phyloP scores from a whole-genome alignment of 148 eudicot genomes.

The Vaccinium darrowii region DNA sequence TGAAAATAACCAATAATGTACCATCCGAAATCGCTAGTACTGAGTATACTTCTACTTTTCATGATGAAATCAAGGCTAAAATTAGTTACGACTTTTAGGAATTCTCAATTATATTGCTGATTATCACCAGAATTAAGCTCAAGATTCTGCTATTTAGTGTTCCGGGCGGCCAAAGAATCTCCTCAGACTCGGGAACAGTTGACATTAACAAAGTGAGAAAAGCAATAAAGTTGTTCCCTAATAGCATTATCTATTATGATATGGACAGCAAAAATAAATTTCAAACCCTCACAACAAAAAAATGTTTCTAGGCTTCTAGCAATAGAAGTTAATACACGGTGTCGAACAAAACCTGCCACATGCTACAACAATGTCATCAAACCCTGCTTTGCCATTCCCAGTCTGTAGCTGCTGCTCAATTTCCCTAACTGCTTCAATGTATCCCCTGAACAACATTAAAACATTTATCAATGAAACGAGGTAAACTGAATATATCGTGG shows the following conservation, averaged over 20 bases:
- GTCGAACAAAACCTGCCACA: slow-evolving; percentile 77
- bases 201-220: background rate
- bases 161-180: background rate
- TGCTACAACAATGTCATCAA: slow-evolving; percentile 96
- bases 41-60: background rate
- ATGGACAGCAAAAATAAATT: background rate
- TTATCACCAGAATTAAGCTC: background rate
- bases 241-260: background rate
- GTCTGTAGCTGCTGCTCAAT: slow-evolving; percentile 68
- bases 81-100: background rate
- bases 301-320: slow-evolving; percentile 5
- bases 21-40: background rate
- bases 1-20: background rate
- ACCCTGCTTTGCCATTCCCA: slow-evolving; percentile 32
- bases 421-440: slow-evolving; percentile 88
- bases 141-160: background rate
- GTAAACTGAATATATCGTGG: background rate
- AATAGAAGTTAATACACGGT: background rate
- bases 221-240: background rate
- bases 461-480: background rate
- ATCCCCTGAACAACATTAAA: slow-evolving; percentile 65
- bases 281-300: background rate
- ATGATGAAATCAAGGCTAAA: background rate
- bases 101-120: background rate
- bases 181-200: background rate